These are phyloP conservation scores for Kwoniella shivajii DNA, from an alignment of 1,284 basidiomycete species.

Conservation along the genomic window DNA sequence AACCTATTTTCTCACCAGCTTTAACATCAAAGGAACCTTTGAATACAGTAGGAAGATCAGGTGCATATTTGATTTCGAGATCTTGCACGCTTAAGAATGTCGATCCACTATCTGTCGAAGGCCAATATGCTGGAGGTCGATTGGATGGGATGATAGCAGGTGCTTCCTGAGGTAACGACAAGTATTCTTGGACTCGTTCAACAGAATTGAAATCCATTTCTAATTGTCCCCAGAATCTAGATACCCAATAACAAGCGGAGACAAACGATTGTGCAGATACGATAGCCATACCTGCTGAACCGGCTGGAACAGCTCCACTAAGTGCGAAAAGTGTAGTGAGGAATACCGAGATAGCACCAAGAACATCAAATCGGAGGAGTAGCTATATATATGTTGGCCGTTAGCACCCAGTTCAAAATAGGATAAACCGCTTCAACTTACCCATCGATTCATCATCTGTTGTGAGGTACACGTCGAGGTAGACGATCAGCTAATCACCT, in stretches of 20 bases:
- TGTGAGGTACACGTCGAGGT: neutral
- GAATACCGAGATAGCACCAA: constrained; percentile 75
- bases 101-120: constrained; percentile 58
- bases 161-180: constrained; percentile 82
- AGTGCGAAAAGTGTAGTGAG: constrained; percentile 75
- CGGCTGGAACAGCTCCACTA: constrained; percentile 67
- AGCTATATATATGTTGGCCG: constrained; percentile 31
- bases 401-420: too few species aligned
- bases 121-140: constrained; percentile 82
- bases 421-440: constrained; percentile 42
- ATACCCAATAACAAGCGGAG: constrained; percentile 52
- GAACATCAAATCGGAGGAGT: constrained; percentile 69
- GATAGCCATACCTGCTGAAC: constrained; percentile 81
- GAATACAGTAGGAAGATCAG: constrained; percentile 79
- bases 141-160: constrained; percentile 68
- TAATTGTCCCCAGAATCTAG: constrained; percentile 52
- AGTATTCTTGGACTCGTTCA: constrained; percentile 85
- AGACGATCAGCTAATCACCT: neutral
- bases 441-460: constrained; percentile 75
- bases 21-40: constrained; percentile 72
- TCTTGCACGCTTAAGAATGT: constrained; percentile 66
- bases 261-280: constrained; percentile 59
- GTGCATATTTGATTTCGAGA: constrained; percentile 77
- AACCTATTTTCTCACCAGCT: constrained; percentile 74
- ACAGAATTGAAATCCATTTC: constrained; percentile 69